phyloP scores from a whole-genome alignment of 371 early-diverging fungal genomes.

The Nosema muscidifuracis region DNA sequence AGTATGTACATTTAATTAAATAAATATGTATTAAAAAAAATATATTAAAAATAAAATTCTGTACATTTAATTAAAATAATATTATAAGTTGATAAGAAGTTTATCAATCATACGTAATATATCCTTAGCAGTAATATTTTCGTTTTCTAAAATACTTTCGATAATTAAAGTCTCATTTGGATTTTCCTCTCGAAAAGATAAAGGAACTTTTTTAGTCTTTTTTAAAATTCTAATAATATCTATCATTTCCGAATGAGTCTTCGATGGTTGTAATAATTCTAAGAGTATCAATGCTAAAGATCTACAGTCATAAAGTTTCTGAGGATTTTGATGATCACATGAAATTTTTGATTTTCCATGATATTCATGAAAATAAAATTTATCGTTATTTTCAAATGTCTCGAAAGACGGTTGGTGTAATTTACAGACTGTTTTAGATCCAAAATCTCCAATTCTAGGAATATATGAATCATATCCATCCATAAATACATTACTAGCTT shows the following conservation, averaged over 20 bases:
- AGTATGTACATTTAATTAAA: too few species aligned
- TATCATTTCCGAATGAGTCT: constrained; percentile 1
- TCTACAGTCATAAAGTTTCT: neutral
- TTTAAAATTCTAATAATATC: neutral
- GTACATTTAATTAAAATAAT: too few species aligned
- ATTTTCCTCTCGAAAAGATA: neutral
- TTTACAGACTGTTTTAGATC: constrained; percentile 19
- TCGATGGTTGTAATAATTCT: neutral
- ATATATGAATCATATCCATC: constrained; percentile 63
- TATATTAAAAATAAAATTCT: too few species aligned
- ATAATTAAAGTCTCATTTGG: neutral
- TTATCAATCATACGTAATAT: neutral
- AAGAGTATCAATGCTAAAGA: neutral
- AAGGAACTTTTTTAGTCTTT: neutral
- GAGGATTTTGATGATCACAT: neutral
- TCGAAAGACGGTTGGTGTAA: neutral
- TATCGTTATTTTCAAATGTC: neutral
- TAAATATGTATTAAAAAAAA: too few species aligned
- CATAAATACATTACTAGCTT: constrained; percentile 40
- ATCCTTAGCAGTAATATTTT: neutral
- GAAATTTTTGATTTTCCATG: neutral
- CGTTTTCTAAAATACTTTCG: neutral
- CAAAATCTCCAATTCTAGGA: constrained; percentile 63
- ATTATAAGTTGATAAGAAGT: too few species aligned
- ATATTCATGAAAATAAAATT: neutral